Base-by-base conservation (phyloP, 1,284 basidiomycete species). In the Cutaneotrichosporon mucoides region DNA sequence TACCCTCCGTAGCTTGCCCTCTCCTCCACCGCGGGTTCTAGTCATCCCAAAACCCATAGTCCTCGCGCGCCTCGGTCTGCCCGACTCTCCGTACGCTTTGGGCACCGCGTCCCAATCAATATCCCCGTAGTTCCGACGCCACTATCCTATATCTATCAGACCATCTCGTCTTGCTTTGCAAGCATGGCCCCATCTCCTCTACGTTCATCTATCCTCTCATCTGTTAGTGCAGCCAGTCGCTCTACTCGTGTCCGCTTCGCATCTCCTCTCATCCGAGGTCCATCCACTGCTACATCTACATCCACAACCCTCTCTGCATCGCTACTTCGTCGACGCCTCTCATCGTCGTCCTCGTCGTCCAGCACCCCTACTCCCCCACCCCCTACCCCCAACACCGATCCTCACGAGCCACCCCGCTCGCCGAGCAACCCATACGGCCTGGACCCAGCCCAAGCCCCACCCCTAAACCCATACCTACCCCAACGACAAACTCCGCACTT, bases 61-160 rank as follows among this genome's bases (percentile, higher is more conserved):
- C 24, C 24, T 24, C 24, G n/a, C 46, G 46, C 46, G 46, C 46
- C 34, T n/a, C 46, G 46, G 46, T 36, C 5, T 34, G 34, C 46
- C 46, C 46, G 46, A 48, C 46, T 48, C 46, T 48, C 46, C 34
- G 46, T 48, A 6, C 46, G 46, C 46, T 35, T 48, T 48, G 46
- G 46, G 46, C 46, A 12, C 46, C 46, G 46, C 46, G 45, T 48
- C 46, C 34, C 46, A 48, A 48, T 48, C 46, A 6, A 46, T 24
- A 13, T 33, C 46, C 46, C 46, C 46, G 33, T 48, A 36, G 11
- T 48, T 48, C 46, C 46, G 46, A 48, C 34, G 34, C 38, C 38
- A 40, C 9, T 41, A 33, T 15, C 37, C 16, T 51, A 51, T 51
- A 51, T 51, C 37, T 40, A 24, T 16, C 12, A 15, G 49, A 24